These are phyloP conservation scores for Lachnum nothofagi DNA, from an alignment of 2,329 filamentous ascomycete genomes.

Conservation along the genomic window DNA sequence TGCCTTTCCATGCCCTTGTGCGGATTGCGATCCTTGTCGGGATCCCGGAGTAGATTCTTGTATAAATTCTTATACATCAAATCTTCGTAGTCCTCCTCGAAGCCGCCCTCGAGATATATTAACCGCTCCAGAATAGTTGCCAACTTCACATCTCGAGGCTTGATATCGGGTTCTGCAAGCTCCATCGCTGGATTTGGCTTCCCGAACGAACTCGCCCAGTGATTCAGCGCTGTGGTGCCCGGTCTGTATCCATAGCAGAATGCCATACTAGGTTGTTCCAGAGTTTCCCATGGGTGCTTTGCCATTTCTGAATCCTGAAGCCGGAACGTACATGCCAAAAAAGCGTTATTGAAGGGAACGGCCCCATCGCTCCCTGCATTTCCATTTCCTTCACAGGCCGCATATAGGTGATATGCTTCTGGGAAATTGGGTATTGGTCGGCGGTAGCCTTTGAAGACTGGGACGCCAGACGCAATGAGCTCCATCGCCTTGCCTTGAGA, in stretches of 20 bases:
- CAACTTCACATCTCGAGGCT: conserved; percentile 57
- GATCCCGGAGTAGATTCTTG: conserved; percentile 61
- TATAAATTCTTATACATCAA: conserved; percentile 62
- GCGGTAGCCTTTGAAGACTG: conserved; percentile 51
- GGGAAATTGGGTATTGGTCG: conserved; percentile 48
- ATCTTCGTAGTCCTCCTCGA: conserved; percentile 52
- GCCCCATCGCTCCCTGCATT: conserved; percentile 22
- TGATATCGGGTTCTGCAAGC: conserved; percentile 52
- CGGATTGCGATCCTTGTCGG: conserved; percentile 55
- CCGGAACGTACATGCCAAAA: conserved; percentile 21
- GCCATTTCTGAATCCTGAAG: conserved; percentile 21
- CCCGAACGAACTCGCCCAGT: conserved; percentile 59
- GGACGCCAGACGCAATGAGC: conserved; percentile 54
- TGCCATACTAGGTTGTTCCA: conserved; percentile 69
- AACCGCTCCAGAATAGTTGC: conserved; percentile 54
- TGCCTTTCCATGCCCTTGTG: conserved; percentile 64
- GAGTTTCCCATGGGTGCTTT: conserved; percentile 57
- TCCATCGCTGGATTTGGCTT: conserved; percentile 50
- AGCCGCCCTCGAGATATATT: conserved; percentile 50
- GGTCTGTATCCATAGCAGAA: conserved; percentile 62
- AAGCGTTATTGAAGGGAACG: conserved; percentile 13
- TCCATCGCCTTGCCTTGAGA: conserved; percentile 51
- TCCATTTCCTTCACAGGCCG: conserved; percentile 45
- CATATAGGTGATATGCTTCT: conserved; percentile 53
- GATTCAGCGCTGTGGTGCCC: conserved; percentile 67